Evolutionary conservation across 1,139 yeast genomes (phyloP), one percentile per base, ranked within the genome.

Genomic region (Hanseniaspora gamundiae): DNA sequence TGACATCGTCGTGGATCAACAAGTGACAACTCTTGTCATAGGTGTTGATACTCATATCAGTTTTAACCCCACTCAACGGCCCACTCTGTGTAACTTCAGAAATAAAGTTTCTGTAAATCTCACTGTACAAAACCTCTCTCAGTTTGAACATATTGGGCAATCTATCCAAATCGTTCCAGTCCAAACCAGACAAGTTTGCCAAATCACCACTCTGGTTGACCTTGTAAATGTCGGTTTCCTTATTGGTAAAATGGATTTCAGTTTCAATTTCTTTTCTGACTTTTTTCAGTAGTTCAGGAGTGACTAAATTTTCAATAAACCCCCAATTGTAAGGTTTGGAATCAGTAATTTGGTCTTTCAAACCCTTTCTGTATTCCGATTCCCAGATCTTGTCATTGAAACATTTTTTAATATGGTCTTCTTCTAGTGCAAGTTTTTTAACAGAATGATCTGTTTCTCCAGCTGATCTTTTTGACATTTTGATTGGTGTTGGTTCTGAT

Each of bases 211-310:
- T 81, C 62, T 93, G 99, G 60, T 72, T 80, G 28, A 93, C 95
- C 60, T 86, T 88, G 64, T 93, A 93, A 49, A 93, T 93, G 58
- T 93, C 98, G 0, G 99, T 93, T 62, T 93, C 98, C 62, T 91
- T 93, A 56, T 80, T 78, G 17, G 97, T 87, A 67, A 93, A 93
- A 40, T 84, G 93, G 48, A 93, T 80, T 56, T 87, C 83, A 6
- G 71, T 68, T 53, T 85, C 72, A 35, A 93, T 88, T 60, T 93
- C 98, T 47, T 74, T 73, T 42, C 97, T 73, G 2, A 93, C 98
- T 35, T 73, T 71, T 51, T 93, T 69, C 45, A 93, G 66, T 24
- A 93, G 66, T 0, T 78, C 74, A 50, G 88, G 95, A 57, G 88
- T 76, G 45, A 93, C 71, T 43, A 91, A 66, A 30, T 78, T 73